Evolutionary conservation across 805 yeast genomes (phyloP), one percentile per base, ranked within the genome.

Genomic region (Blastobotrys mokoenaii): DNA sequence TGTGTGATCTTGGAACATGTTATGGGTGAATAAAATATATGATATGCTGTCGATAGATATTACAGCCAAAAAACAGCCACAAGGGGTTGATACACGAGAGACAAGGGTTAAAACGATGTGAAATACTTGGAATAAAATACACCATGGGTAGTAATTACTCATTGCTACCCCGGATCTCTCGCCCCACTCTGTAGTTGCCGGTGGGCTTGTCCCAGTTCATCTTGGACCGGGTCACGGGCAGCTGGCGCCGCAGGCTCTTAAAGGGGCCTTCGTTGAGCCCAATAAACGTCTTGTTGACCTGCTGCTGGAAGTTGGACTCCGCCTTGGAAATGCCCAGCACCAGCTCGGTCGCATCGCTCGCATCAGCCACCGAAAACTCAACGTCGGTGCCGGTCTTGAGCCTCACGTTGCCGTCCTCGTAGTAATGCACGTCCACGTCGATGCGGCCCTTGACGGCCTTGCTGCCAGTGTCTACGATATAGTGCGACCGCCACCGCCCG

Each of bases 371-470:
- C 4, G 46, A 32, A 7, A 42, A 25, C 9, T 35, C 40, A 29
- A 52, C 51, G 39, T 44, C 47, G 12, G 44, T 38, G 2, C 51
- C 30, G 22, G 47, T 16, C 49, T 76, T 79, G 57, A 93, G 74
- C 43, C 90, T 74, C 15, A 90, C 97, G 58, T 90, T 90, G 27
- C 98, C 98, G 55, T 90, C 97, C 66, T 90, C 98, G 61, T 76
- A 93, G 63, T 89, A 93, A 64, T 90, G 98, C 35, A 89, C 82
- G 52, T 85, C 89, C 29, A 88, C 73, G 16, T 62, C 63, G 31
- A 86, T 72, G 5, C 61, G 59, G 3, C 95, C 96, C 2, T 52
- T 53, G 12, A 84, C 50, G 5, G 60, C 44, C 0, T 61, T 58
- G 0, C 59, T 49, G 1, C 59, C 48, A 2, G 53, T 29, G 54